Evolutionary conservation across 2,329 filamentous ascomycete species (phyloP), one percentile per base, ranked within the genome.

Genomic region (Beauveria brongniartii): DNA sequence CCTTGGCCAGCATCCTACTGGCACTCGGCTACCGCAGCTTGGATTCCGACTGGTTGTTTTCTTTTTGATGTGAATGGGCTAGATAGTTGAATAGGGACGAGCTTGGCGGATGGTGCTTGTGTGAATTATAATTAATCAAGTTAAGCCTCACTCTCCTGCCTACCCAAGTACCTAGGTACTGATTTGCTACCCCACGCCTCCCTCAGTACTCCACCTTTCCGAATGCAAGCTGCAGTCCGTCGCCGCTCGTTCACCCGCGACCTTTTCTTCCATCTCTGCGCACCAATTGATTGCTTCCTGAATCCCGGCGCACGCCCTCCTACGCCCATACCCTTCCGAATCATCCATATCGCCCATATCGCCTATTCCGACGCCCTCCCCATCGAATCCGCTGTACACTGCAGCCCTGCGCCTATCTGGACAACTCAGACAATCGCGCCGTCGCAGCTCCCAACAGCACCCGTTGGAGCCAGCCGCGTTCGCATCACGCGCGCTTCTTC

Each of bases 201-300:
- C 46, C 22, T n/a, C 41, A 24, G 20, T 20, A 20, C 55, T 60
- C 58, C 59, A 61, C 59, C 52, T 61, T 43, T 52, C 20, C 34
- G 30, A 28, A 55, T 37, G 26, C 58, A 60, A 18, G 28, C 20
- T 41, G 26, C 58, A 47, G 30, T 24, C 34, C 59, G 51, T 24
- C 44, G 52, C 34, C 46, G 43, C 52, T 61, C 20, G 26, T 44
- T 22, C 50, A 22, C 26, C 59, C 52, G 20, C 59, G 44, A 55
- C 52, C n/a, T 14, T 44, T 40, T 43, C 22, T 51, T 18, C 37
- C 51, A 16, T 48, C 30, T 34, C 12, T 43, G 59, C 59, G 52
- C 52, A 55, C 55, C 59, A 53, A 61, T 61, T 61, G 59, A 61
- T 26, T n/a, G 40, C 47, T 43, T 20, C 34, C 26, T 30, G 44